Conservation (phyloP, 2,329 filamentous ascomycete genomes). For the Exophiala sideris region DNA sequence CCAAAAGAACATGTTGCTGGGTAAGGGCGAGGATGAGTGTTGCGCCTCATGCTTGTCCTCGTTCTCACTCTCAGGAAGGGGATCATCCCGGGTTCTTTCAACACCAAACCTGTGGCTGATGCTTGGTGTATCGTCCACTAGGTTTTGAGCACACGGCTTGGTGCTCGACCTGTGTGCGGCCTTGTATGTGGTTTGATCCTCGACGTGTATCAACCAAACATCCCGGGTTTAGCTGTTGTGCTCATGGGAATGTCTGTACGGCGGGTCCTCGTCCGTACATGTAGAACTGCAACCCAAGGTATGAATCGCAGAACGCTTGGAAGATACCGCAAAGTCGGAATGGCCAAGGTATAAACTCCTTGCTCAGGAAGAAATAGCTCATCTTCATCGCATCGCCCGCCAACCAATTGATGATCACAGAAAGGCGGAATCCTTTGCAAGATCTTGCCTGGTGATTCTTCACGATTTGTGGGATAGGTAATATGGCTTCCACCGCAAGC, state of each 20-base stretch:
- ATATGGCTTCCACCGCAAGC: conserved; percentile 46
- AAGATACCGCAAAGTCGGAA: conserved; percentile 50
- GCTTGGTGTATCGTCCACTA: too few relatives aligned
- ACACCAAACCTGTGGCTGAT: too few relatives aligned
- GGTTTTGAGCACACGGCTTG: too few relatives aligned
- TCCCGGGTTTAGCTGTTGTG: conserved; percentile 13
- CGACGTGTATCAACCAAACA: conserved; percentile 14
- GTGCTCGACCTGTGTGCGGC: neutral
- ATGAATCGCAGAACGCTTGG: conserved; percentile 47
- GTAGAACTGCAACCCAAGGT: conserved; percentile 48
- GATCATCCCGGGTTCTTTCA: neutral
- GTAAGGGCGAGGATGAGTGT: conserved; percentile 15
- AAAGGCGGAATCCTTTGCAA: conserved; percentile 49
- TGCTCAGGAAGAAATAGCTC: conserved; percentile 48
- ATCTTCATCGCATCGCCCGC: conserved; percentile 51
- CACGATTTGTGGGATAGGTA: conserved; percentile 48
- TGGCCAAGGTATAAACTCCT: conserved; percentile 44
- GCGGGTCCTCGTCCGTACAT: conserved; percentile 39
- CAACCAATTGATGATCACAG: conserved; percentile 47
- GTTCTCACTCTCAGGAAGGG: neutral
- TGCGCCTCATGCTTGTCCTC: conserved; percentile 11
- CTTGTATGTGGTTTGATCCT: neutral
- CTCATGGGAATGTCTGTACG: conserved; percentile 19
- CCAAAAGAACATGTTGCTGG: neutral
- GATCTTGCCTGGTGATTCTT: conserved; percentile 47